Evolutionary conservation across 1,284 basidiomycete species (phyloP).

Genomic region (Vanrija humicola): DNA sequence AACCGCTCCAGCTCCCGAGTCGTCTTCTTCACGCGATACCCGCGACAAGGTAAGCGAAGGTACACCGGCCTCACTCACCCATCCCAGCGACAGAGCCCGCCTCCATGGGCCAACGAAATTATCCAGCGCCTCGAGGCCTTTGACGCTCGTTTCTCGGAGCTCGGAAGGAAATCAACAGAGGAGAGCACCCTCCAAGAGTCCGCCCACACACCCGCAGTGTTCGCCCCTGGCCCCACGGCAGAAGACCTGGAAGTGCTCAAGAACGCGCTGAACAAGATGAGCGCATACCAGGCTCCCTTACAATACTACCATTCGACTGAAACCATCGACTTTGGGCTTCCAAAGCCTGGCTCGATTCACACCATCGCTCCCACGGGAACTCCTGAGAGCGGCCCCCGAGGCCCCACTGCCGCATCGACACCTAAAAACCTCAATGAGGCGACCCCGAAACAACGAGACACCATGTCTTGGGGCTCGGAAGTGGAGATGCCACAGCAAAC

Average conservation of each 20-base stretch:
- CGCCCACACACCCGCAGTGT: background rate
- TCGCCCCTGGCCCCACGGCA: slow-evolving; percentile 17
- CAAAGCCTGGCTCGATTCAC: slow-evolving; percentile 1
- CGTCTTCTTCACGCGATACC: no score
- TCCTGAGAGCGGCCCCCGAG: background rate
- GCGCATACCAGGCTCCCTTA: no score
- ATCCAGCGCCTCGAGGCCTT: slow-evolving; percentile 26
- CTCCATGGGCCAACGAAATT: slow-evolving; percentile 16
- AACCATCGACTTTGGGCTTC: background rate
- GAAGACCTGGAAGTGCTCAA: slow-evolving; percentile 30
- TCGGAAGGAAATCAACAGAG: slow-evolving; percentile 15
- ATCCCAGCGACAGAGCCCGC: background rate
- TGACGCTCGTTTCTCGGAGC: slow-evolving; percentile 25
- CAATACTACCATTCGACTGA: no score
- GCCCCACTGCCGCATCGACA: slow-evolving; percentile 1
- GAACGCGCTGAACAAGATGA: background rate
- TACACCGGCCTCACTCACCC: no score
- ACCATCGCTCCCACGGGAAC: background rate
- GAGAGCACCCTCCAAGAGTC: background rate
- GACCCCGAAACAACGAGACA: background rate
- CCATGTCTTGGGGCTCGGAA: slow-evolving; percentile 36
- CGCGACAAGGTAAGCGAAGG: no score
- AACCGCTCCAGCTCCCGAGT: no score
- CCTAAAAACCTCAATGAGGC: background rate
- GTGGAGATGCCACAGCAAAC: slow-evolving; percentile 34